Percentiles rank a stretch among this genome's conserved stretches.
phyloP scores from a whole-genome alignment of 116 monocot species.

The Posidonia oceanica region DNA sequence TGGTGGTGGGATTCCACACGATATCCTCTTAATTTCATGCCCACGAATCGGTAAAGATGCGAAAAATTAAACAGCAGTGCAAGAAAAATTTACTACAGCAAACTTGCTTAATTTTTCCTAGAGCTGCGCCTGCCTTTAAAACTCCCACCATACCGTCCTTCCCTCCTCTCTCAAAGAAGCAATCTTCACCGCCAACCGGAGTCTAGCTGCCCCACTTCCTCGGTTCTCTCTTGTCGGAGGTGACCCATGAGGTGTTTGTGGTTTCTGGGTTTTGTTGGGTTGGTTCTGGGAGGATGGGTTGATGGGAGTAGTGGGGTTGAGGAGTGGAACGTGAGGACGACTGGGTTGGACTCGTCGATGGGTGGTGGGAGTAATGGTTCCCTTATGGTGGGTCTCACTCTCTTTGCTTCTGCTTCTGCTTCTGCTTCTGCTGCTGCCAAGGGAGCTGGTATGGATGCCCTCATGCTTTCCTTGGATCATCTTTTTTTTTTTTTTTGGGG shows the following conservation, averaged over 20 bases:
- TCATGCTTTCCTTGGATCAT: background rate
- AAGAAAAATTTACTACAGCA: too few species aligned
- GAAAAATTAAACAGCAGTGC: too few species aligned
- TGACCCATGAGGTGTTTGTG: background rate
- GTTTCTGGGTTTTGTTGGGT: background rate
- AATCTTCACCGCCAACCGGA: background rate
- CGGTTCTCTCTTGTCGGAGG: background rate
- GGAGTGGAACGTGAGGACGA: background rate
- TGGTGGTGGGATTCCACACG: too few species aligned
- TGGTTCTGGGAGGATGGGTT: background rate
- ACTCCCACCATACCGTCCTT: background rate
- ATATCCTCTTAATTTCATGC: too few species aligned
- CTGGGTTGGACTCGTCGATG: background rate
- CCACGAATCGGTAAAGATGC: too few species aligned
- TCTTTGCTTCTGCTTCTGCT: slow-evolving; percentile 45
- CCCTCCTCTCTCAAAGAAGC: background rate
- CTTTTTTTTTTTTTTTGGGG: background rate
- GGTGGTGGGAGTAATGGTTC: slow-evolving; percentile 1
- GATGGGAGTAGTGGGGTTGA: background rate
- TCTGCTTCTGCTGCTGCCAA: slow-evolving; percentile 42
- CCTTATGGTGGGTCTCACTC: slow-evolving; percentile 43
- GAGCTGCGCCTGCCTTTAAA: background rate
- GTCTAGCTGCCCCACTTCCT: background rate
- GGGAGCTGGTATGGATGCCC: slow-evolving; percentile 44
- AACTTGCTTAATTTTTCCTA: too few species aligned